phyloP scores from a whole-genome alignment of 2,329 filamentous ascomycete species.

The Fusarium brevicatenulatum region DNA sequence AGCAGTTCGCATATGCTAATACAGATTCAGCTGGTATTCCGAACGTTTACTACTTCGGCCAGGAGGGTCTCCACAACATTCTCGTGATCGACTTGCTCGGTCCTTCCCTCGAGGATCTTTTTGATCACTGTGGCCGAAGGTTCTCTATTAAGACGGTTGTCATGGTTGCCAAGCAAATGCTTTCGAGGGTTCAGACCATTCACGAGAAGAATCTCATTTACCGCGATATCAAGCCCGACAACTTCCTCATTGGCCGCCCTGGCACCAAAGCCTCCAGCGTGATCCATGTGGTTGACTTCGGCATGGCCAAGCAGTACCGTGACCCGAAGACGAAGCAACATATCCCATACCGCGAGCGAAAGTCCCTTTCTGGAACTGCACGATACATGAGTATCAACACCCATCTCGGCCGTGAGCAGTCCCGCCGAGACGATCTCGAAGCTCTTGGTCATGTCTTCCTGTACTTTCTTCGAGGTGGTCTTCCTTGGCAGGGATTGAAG shows the following conservation, averaged over 20 bases:
- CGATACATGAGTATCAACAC: slow-evolving; percentile 99
- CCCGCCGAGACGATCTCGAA: slow-evolving; percentile 93
- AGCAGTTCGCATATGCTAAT: slow-evolving; percentile 48
- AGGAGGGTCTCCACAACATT: slow-evolving; percentile 98
- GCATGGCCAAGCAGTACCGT: slow-evolving; percentile 99
- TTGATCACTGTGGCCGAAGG: slow-evolving; percentile 94
- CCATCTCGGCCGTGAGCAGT: slow-evolving; percentile 95
- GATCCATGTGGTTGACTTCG: slow-evolving; percentile 98
- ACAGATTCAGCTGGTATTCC: slow-evolving; percentile 83
- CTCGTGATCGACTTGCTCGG: slow-evolving; percentile 97
- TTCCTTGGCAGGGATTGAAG: slow-evolving; percentile 79
- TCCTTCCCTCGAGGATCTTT: slow-evolving; percentile 94
- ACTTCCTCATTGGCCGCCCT: slow-evolving; percentile 95
- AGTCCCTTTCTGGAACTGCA: slow-evolving; percentile 95
- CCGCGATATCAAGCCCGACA: slow-evolving; percentile 98
- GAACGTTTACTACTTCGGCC: slow-evolving; percentile 99
- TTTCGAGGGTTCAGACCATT: slow-evolving; percentile 90
- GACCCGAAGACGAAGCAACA: slow-evolving; percentile 99
- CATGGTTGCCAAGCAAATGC: slow-evolving; percentile 99
- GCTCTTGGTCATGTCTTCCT: slow-evolving; percentile 81
- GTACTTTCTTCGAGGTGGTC: slow-evolving; percentile 77
- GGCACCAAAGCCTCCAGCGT: slow-evolving; percentile 96
- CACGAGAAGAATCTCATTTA: slow-evolving; percentile 99
- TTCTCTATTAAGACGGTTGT: slow-evolving; percentile 98
- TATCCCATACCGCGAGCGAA: slow-evolving; percentile 96